phyloP scores from a whole-genome alignment of 2,329 filamentous ascomycete species.

The Metarhizium humberi region DNA sequence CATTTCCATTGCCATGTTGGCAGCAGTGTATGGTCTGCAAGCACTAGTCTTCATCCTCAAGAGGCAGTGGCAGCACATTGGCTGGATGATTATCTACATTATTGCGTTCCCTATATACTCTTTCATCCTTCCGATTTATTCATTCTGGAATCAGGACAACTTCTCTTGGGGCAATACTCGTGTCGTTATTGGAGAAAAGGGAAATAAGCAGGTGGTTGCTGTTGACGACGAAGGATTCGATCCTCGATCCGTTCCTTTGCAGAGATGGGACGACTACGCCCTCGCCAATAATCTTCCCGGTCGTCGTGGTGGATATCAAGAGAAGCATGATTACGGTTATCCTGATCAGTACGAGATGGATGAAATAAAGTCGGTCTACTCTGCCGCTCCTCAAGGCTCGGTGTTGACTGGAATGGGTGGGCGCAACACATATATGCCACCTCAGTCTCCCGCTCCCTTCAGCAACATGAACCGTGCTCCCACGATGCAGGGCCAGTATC shows the following conservation, averaged over 20 bases:
- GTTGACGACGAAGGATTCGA: constrained; percentile 81
- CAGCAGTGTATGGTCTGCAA: constrained; percentile 88
- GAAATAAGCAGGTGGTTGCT: constrained; percentile 80
- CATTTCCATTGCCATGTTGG: constrained; percentile 83
- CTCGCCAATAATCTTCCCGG: constrained; percentile 79
- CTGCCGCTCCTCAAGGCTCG: constrained; percentile 79
- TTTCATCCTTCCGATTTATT: constrained; percentile 85
- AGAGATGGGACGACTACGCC: constrained; percentile 97
- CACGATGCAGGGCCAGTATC: constrained; percentile 36
- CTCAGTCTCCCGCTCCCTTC: constrained; percentile 69
- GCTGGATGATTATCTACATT: constrained; percentile 99
- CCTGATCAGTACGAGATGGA: constrained; percentile 90
- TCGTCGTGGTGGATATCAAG: constrained; percentile 63
- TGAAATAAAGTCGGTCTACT: constrained; percentile 95
- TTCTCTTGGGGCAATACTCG: constrained; percentile 98
- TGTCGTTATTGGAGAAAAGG: constrained; percentile 91
- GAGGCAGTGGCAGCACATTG: constrained; percentile 95
- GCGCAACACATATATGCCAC: constrained; percentile 69
- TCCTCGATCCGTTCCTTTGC: constrained; percentile 83
- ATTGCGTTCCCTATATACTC: constrained; percentile 92
- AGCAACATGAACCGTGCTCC: constrained; percentile 40
- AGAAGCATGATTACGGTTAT: constrained; percentile 57
- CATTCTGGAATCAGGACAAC: constrained; percentile 99
- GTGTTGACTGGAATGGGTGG: constrained; percentile 76
- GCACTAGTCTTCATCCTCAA: constrained; percentile 94